A percentile compares a stretch with the other conserved stretches of the same genome.
Conservation (phyloP, 768 basidiomycete genomes). For the Pisolithus sp. region DNA sequence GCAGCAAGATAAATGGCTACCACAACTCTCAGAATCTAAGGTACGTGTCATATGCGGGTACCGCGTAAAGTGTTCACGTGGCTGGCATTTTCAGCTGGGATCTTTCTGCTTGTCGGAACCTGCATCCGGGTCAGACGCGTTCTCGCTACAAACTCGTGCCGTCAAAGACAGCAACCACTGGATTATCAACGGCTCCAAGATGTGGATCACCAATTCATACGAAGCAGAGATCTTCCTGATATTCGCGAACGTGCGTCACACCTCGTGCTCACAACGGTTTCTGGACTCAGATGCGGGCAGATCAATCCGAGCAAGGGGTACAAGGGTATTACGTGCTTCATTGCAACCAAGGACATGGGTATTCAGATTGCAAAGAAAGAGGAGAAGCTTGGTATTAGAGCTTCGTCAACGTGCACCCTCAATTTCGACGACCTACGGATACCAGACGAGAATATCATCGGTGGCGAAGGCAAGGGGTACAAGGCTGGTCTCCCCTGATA, state of each 20-base stretch:
- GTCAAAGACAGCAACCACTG: slow-evolving; percentile 81
- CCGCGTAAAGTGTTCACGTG: neutral
- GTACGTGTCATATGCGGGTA: slow-evolving; percentile 31
- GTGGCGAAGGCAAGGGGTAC: slow-evolving; percentile 88
- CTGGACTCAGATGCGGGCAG: slow-evolving; percentile 28
- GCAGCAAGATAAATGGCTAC: slow-evolving; percentile 73
- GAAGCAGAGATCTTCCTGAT: slow-evolving; percentile 91
- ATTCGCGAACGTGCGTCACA: slow-evolving; percentile 75
- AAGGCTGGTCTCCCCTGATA: slow-evolving; percentile 41
- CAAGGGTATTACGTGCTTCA: slow-evolving; percentile 98
- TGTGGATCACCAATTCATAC: slow-evolving; percentile 97
- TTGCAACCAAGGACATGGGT: slow-evolving; percentile 95
- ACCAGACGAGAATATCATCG: slow-evolving; percentile 84
- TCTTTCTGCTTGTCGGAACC: slow-evolving; percentile 95
- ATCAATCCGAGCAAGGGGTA: slow-evolving; percentile 89
- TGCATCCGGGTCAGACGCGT: slow-evolving; percentile 93
- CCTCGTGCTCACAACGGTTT: neutral
- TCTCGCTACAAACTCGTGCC: slow-evolving; percentile 91
- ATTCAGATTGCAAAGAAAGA: slow-evolving; percentile 98
- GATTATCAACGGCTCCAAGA: slow-evolving; percentile 94
- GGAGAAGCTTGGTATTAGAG: slow-evolving; percentile 94
- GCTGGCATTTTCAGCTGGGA: slow-evolving; percentile 57
- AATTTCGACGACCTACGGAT: slow-evolving; percentile 91
- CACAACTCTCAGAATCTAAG: slow-evolving; percentile 70
- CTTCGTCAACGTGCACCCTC: slow-evolving; percentile 91